A percentile compares a stretch with the other conserved stretches of the same genome.
phyloP scores from a whole-genome alignment of 2,329 filamentous ascomycete species.

The Cladophialophora bantiana region DNA sequence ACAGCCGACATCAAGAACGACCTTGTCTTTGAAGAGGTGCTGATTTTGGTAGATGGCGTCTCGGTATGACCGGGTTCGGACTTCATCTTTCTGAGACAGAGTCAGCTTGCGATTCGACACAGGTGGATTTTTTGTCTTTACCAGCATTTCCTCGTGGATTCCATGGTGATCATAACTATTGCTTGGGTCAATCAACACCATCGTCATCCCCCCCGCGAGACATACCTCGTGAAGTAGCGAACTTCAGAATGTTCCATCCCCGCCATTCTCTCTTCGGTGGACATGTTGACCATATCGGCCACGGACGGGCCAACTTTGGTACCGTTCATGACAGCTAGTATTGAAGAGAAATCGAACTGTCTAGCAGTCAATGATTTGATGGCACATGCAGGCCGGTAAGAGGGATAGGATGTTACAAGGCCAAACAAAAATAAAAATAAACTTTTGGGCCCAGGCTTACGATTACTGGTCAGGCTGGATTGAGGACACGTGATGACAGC shows the following conservation, averaged over 20 bases:
- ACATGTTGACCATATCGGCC: conserved; percentile 40
- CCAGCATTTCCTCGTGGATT: conserved; percentile 54
- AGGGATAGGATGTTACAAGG: not conserved
- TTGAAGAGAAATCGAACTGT: not conserved
- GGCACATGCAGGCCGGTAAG: not conserved
- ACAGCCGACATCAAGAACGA: conserved; percentile 96
- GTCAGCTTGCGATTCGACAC: conserved; percentile 19
- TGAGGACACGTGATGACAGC: not conserved
- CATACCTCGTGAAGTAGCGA: conserved; percentile 98
- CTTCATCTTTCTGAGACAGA: conserved; percentile 71
- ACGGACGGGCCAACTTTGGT: conserved; percentile 33
- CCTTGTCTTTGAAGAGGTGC: conserved; percentile 89
- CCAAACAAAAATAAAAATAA: conserved; percentile 16
- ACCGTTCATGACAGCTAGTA: conserved; percentile 32
- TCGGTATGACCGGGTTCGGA: conserved; percentile 95
- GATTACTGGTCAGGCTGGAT: not conserved
- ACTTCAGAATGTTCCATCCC: conserved; percentile 91
- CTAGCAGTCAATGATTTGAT: not conserved
- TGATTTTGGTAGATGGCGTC: conserved; percentile 97
- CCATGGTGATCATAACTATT: conserved; percentile 96
- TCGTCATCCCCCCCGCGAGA: conserved; percentile 21
- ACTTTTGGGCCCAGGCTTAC: not conserved
- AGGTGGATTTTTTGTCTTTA: conserved; percentile 25
- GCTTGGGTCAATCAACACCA: conserved; percentile 34
- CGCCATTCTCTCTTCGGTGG: conserved; percentile 57